These are phyloP conservation scores for Mortierella sp. DNA, from an alignment of 371 early-diverging fungal genomes.

Conservation along the genomic window DNA sequence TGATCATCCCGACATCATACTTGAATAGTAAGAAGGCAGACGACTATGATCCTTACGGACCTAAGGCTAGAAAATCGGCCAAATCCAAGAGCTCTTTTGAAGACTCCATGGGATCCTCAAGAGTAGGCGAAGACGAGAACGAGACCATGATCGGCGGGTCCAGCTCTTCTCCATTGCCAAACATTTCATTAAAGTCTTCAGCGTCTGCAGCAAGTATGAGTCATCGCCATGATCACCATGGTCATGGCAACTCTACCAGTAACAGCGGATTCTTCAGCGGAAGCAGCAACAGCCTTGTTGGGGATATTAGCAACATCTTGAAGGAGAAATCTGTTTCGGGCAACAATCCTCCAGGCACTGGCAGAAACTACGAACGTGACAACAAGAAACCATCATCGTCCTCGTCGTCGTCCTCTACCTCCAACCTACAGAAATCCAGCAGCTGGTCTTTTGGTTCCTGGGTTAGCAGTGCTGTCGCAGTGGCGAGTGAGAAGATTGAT, in stretches of 20 bases:
- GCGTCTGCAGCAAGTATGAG: constrained; percentile 28
- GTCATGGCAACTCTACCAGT: neutral
- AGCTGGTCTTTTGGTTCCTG: constrained; percentile 54
- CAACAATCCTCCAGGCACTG: neutral
- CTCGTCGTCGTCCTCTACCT: constrained; percentile 1
- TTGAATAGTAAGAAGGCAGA: constrained; percentile 29
- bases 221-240: constrained; percentile 40
- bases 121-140: neutral
- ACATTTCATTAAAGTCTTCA: constrained; percentile 28
- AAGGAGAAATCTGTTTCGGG: constrained; percentile 27
- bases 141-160: constrained; percentile 24
- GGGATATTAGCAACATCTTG: constrained; percentile 33
- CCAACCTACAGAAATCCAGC: constrained; percentile 35
- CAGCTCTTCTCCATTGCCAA: neutral
- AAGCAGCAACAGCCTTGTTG: constrained; percentile 30
- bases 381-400: neutral
- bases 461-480: constrained; percentile 51
- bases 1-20: constrained; percentile 6
- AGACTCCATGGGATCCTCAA: neutral
- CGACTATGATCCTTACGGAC: constrained; percentile 43
- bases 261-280: constrained; percentile 6
- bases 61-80: constrained; percentile 8
- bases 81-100: constrained; percentile 15
- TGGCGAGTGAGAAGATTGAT: constrained; percentile 38
- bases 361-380: neutral